These are phyloP conservation scores for Fusarium duplospermum DNA, from an alignment of 2,329 filamentous ascomycete species.

Conservation along the genomic window DNA sequence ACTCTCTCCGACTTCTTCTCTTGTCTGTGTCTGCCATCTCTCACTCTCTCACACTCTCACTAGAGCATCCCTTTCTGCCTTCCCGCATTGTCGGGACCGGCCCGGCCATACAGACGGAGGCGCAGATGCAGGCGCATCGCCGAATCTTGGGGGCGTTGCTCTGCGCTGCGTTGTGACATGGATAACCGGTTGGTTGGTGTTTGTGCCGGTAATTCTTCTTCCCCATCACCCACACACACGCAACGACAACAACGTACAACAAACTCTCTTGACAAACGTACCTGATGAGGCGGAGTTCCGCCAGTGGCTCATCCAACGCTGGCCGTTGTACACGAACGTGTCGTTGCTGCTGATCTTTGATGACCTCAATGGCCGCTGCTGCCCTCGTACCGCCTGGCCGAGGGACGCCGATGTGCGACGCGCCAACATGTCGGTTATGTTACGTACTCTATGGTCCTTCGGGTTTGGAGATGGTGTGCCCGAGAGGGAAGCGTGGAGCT, in stretches of 20 bases:
- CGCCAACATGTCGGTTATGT: conserved; percentile 31
- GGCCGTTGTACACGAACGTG: conserved; percentile 9
- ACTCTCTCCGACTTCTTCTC: conserved; percentile 2
- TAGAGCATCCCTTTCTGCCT: conserved; percentile 18
- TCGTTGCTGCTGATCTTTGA: conserved; percentile 14
- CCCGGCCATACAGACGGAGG: conserved; percentile 40
- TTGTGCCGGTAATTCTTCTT: conserved; percentile 25
- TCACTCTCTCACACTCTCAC: neutral
- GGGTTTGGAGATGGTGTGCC: conserved; percentile 3
- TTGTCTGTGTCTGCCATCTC: neutral
- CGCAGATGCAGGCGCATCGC: conserved; percentile 4
- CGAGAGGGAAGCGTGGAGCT: conserved; percentile 27
- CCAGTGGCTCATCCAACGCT: conserved; percentile 34
- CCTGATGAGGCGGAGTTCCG: conserved; percentile 34
- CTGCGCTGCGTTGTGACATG: neutral
- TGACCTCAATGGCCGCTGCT: conserved; percentile 9
- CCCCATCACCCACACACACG: conserved; percentile 20
- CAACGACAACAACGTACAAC: neutral
- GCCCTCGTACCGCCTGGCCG: conserved; percentile 31
- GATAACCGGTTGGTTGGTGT: conserved; percentile 21
- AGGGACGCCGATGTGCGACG: conserved; percentile 37
- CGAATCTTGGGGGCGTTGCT: neutral
- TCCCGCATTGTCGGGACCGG: conserved; percentile 39
- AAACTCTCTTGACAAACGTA: conserved; percentile 35
- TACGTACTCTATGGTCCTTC: neutral